These are phyloP conservation scores for Termitomyces heimii DNA, from an alignment of 768 basidiomycete genomes.

Conservation along the genomic window DNA sequence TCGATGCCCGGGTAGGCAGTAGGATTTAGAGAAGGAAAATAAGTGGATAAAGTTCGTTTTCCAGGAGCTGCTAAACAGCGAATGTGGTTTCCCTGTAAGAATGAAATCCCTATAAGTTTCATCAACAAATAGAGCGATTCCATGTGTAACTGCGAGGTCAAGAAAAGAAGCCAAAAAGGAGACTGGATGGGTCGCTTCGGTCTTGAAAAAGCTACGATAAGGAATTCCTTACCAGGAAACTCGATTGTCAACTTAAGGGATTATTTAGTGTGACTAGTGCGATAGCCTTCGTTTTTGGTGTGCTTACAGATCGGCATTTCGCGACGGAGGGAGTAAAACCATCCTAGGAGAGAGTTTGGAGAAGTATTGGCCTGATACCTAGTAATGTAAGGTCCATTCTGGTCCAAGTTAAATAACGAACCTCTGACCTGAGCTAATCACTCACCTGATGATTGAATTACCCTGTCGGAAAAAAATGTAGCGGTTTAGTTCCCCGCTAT, in stretches of 20 bases:
- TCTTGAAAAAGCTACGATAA: constrained; percentile 26
- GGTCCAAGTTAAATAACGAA: neutral
- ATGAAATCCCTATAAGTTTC: constrained; percentile 86
- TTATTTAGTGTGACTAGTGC: constrained; percentile 77
- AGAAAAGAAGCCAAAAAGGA: constrained; percentile 53
- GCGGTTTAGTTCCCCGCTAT: no score
- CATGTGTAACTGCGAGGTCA: constrained; percentile 43
- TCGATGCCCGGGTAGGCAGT: constrained; percentile 78
- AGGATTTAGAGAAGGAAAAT: constrained; percentile 79
- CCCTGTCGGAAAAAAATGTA: constrained; percentile 26
- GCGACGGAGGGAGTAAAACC: constrained; percentile 57
- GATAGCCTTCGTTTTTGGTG: constrained; percentile 58
- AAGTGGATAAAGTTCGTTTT: constrained; percentile 57
- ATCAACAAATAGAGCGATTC: constrained; percentile 72
- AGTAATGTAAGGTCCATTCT: constrained; percentile 69
- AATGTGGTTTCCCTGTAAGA: constrained; percentile 42
- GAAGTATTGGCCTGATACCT: constrained; percentile 49
- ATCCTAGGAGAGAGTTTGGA: constrained; percentile 42
- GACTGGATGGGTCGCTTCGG: constrained; percentile 64
- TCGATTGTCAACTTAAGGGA: constrained; percentile 36
- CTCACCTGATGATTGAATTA: constrained; percentile 66
- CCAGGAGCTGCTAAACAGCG: constrained; percentile 53
- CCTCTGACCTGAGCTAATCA: neutral
- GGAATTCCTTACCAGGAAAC: neutral
- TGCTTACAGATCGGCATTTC: constrained; percentile 46